These are phyloP conservation scores for Dichotomocladium elegans DNA, from an alignment of 371 early-diverging fungal species.

Conservation along the genomic window DNA sequence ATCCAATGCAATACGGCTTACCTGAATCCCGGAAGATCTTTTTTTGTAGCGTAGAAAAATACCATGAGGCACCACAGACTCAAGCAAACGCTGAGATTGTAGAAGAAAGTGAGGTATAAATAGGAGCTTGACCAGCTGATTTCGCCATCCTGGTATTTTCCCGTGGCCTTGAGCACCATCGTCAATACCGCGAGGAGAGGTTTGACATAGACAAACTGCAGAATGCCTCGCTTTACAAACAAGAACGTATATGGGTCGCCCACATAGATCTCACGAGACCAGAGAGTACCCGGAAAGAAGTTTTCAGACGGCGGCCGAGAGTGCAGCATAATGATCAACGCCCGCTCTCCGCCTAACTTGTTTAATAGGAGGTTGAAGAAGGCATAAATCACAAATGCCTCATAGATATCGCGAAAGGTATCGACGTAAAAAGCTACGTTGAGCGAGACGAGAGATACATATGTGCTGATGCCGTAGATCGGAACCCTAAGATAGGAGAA, in stretches of 20 bases:
- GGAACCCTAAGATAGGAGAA: slow-evolving; percentile 65
- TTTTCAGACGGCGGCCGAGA: slow-evolving; percentile 75
- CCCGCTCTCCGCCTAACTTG: slow-evolving; percentile 92
- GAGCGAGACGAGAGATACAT: slow-evolving; percentile 72
- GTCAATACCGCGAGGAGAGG: slow-evolving; percentile 78
- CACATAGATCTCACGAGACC: slow-evolving; percentile 78
- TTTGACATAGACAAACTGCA: slow-evolving; percentile 92
- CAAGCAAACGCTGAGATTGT: slow-evolving; percentile 83
- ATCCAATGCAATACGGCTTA: slow-evolving; percentile 21
- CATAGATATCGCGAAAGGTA: slow-evolving; percentile 91
- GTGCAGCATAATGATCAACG: slow-evolving; percentile 73
- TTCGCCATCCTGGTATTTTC: slow-evolving; percentile 79
- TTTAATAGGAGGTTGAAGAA: slow-evolving; percentile 88
- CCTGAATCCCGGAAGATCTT: slow-evolving; percentile 79
- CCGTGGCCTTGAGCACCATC: slow-evolving; percentile 73
- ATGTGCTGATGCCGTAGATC: slow-evolving; percentile 86
- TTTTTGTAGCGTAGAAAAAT: slow-evolving; percentile 82
- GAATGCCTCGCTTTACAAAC: slow-evolving; percentile 85
- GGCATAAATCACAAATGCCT: slow-evolving; percentile 95
- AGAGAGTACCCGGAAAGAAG: slow-evolving; percentile 79
- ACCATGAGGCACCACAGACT: slow-evolving; percentile 86
- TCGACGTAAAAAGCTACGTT: slow-evolving; percentile 84
- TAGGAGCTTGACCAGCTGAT: slow-evolving; percentile 72
- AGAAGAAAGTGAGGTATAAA: slow-evolving; percentile 78
- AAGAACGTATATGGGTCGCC: slow-evolving; percentile 88